phyloP scores from a whole-genome alignment of 495 filamentous ascomycete species.

The Xylaria grammica region DNA sequence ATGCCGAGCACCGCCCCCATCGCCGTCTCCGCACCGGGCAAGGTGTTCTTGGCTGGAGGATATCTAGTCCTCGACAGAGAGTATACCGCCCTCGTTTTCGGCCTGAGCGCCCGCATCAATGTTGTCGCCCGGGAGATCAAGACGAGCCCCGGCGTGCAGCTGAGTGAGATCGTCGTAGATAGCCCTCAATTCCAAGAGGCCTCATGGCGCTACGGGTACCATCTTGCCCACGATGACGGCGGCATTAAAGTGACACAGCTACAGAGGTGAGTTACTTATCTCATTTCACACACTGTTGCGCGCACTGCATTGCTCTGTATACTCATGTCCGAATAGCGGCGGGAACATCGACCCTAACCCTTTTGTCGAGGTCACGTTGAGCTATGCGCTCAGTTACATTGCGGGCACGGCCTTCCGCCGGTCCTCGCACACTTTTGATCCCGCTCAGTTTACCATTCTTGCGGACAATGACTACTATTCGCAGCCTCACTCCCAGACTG shows the following conservation, averaged over 20 bases:
- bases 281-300: neutral
- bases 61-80: constrained; percentile 91
- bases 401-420: constrained; percentile 57
- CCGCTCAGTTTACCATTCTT: constrained; percentile 81
- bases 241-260: constrained; percentile 80
- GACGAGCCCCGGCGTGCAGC: constrained; percentile 60
- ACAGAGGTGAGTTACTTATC: constrained; percentile 66
- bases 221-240: constrained; percentile 68
- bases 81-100: constrained; percentile 91
- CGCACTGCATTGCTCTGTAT: constrained; percentile 17
- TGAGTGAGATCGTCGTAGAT: constrained; percentile 76
- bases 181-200: constrained; percentile 91
- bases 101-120: constrained; percentile 92
- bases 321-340: constrained; percentile 30
- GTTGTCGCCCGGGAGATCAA: constrained; percentile 71
- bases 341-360: constrained; percentile 60
- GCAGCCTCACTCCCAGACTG: constrained; percentile 51
- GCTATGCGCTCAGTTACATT: constrained; percentile 86
- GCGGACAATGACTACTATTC: constrained; percentile 98
- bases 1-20: constrained; percentile 33
- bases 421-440: constrained; percentile 62
- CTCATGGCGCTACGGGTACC: constrained; percentile 82
- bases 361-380: constrained; percentile 89
- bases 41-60: constrained; percentile 92
- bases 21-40: constrained; percentile 91